Evolutionary conservation across 345 rosid species (phyloP).

Genomic region (Combretum micranthum): DNA sequence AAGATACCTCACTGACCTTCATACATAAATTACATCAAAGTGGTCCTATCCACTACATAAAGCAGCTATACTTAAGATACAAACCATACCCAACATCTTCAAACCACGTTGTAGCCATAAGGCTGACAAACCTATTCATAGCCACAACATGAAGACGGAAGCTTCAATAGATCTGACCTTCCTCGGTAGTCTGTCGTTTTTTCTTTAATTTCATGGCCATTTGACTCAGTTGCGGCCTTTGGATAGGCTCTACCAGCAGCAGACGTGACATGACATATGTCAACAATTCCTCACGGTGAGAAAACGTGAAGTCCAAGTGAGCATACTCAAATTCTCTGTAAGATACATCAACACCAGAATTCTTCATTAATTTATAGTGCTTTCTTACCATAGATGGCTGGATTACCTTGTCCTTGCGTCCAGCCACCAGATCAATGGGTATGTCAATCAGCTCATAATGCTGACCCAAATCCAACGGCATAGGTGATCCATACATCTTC

Average conservation of each 20-base stretch:
- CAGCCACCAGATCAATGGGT: conserved; percentile 84
- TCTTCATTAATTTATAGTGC: conserved; percentile 74
- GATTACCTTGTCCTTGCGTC: conserved; percentile 76
- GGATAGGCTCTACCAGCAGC: conserved; percentile 44
- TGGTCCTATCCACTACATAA: too few species aligned
- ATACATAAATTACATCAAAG: too few species aligned
- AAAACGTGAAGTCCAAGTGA: conserved; percentile 90
- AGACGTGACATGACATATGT: conserved; percentile 75
- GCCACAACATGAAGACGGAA: too few species aligned
- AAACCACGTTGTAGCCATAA: too few species aligned
- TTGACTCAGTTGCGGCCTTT: conserved; percentile 24
- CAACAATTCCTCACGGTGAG: conserved; percentile 81
- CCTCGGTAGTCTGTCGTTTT: conserved; percentile 15
- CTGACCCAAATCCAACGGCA: conserved; percentile 84
- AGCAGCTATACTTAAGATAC: too few species aligned
- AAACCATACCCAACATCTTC: too few species aligned
- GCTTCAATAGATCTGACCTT: neutral
- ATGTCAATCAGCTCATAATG: conserved; percentile 53
- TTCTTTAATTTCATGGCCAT: conserved; percentile 38
- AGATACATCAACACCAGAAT: conserved; percentile 59
- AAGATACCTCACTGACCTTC: too few species aligned
- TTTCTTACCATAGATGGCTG: conserved; percentile 72
- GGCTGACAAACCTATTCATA: too few species aligned
- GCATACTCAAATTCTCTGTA: conserved; percentile 77
- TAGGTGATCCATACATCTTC: conserved; percentile 65